These are phyloP conservation scores for Neofusicoccum parvum DNA, from an alignment of 2,329 filamentous ascomycete species.

Conservation along the genomic window DNA sequence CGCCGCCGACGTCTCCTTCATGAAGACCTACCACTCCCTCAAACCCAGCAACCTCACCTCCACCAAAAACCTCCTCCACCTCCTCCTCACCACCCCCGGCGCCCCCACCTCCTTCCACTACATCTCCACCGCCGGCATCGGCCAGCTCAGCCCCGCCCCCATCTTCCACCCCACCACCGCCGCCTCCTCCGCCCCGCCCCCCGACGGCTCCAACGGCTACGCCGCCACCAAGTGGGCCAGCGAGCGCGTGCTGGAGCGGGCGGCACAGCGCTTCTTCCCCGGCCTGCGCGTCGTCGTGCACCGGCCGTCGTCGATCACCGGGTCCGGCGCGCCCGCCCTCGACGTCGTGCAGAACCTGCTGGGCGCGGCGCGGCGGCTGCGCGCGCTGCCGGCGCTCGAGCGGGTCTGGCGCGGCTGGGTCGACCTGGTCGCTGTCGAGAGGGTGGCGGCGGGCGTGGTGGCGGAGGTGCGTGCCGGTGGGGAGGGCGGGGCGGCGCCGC, in stretches of 20 bases:
- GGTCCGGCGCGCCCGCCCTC: not conserved
- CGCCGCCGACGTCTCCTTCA: conserved; percentile 27
- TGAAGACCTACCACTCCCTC: conserved; percentile 29
- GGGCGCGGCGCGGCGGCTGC: too few relatives aligned
- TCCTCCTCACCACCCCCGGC: conserved; percentile 19
- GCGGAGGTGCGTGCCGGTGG: too few relatives aligned
- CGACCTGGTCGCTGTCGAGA: too few relatives aligned
- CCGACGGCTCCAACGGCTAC: conserved; percentile 35
- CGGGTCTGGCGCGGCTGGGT: too few relatives aligned
- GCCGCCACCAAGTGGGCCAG: conserved; percentile 43
- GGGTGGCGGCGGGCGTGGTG: too few relatives aligned
- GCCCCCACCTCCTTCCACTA: conserved; percentile 27
- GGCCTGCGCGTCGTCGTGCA: conserved; percentile 31
- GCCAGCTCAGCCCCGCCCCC: conserved; percentile 19
- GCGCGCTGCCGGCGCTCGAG: too few relatives aligned
- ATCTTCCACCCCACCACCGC: conserved; percentile 30
- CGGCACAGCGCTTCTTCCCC: conserved; percentile 21
- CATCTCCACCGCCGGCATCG: conserved; percentile 19
- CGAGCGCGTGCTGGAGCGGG: conserved; percentile 41
- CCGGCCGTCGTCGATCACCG: conserved; percentile 20
- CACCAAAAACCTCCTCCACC: not conserved
- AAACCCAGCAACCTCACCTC: conserved; percentile 26
- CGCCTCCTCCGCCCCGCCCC: conserved; percentile 17
- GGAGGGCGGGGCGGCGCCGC: too few relatives aligned
- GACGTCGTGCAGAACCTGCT: conserved; percentile 19